A percentile compares a stretch with the other conserved stretches of the same genome.
These are phyloP conservation scores for Lachnellula arida DNA, from an alignment of 2,329 filamentous ascomycete species.

Conservation along the genomic window DNA sequence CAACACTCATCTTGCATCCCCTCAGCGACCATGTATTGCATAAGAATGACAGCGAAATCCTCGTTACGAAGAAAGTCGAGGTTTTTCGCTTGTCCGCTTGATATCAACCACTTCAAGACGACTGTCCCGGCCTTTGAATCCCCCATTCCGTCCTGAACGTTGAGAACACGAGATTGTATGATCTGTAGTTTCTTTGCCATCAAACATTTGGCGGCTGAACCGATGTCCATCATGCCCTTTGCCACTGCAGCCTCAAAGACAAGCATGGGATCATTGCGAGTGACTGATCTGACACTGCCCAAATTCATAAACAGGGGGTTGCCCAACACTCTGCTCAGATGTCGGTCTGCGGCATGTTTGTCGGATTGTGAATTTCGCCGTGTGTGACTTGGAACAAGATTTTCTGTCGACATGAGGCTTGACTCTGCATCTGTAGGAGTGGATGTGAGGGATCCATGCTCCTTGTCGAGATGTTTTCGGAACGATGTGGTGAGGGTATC, in stretches of 20 bases:
- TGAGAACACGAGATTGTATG: constrained; percentile 12
- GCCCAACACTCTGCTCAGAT: constrained; percentile 45
- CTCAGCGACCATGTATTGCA: constrained; percentile 31
- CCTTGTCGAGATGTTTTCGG: constrained; percentile 55
- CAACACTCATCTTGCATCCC: constrained; percentile 25
- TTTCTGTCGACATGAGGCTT: neutral
- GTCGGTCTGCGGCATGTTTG: constrained; percentile 36
- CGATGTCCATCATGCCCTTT: constrained; percentile 28
- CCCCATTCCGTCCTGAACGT: constrained; percentile 22
- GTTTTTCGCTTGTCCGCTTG: constrained; percentile 24
- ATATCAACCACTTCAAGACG: constrained; percentile 30
- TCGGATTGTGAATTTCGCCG: constrained; percentile 12
- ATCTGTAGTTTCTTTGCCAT: constrained; percentile 19
- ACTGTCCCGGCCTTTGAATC: constrained; percentile 29
- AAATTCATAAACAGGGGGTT: constrained; percentile 41
- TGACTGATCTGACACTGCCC: neutral
- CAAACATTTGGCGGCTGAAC: constrained; percentile 24
- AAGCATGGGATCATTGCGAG: constrained; percentile 24
- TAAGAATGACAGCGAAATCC: constrained; percentile 19
- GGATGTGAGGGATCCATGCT: constrained; percentile 36
- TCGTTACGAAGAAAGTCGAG: constrained; percentile 22
- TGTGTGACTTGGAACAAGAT: constrained; percentile 1
- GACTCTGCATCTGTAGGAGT: constrained; percentile 28
- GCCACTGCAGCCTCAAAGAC: constrained; percentile 29
- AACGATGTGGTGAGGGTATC: constrained; percentile 59